Evolutionary conservation across 129 eudicot species (phyloP).

Genomic region (Mikania micrantha): DNA sequence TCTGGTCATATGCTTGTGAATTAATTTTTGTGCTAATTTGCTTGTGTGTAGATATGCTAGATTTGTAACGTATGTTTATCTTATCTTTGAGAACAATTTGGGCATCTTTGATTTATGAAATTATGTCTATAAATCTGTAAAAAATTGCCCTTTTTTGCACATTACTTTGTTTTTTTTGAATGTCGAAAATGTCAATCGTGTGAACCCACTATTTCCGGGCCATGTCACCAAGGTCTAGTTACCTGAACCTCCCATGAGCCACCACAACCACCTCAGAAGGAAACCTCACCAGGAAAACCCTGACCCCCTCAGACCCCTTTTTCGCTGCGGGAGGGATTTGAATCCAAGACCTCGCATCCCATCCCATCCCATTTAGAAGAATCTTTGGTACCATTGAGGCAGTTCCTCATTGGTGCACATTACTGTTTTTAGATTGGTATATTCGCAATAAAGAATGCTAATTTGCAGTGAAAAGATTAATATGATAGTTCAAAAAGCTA

Average conservation of each 20-base stretch:
- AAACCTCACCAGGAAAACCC: too few species aligned
- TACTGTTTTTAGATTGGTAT: neutral
- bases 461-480: neutral
- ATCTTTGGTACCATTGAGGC: too few species aligned
- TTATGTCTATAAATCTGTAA: neutral
- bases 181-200: too few species aligned
- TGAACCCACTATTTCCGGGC: too few species aligned
- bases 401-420: neutral
- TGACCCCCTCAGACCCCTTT: too few species aligned
- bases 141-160: neutral
- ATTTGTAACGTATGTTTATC: slow-evolving; percentile 7
- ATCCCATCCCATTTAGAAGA: too few species aligned
- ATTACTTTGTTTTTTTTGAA: too few species aligned
- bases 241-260: too few species aligned
- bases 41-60: neutral
- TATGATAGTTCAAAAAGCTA: neutral
- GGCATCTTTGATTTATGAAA: neutral
- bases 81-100: slow-evolving; percentile 6
- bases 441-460: neutral
- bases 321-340: too few species aligned
- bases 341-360: too few species aligned
- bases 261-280: too few species aligned
- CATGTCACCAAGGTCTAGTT: too few species aligned
- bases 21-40: neutral
- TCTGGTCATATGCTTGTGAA: slow-evolving; percentile 1